These are phyloP conservation scores for Cucumis hystrix DNA, from an alignment of 306 rosid genomes.

Conservation along the genomic window DNA sequence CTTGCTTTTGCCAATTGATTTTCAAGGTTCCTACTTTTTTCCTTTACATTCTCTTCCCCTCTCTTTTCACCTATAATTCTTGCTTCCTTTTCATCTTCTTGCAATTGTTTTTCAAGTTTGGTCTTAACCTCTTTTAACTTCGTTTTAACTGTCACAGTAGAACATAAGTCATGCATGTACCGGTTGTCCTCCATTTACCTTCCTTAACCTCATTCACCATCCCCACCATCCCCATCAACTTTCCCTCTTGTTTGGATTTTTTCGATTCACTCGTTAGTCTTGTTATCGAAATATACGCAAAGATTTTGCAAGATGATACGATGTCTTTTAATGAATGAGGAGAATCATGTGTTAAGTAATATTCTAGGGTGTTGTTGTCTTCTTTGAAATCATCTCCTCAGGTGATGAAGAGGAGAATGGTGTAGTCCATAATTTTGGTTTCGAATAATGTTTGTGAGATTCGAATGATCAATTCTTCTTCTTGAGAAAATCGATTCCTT, in stretches of 20 bases:
- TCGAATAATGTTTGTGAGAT: constrained; percentile 67
- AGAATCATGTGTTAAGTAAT: constrained; percentile 49
- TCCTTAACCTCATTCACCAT: constrained; percentile 36
- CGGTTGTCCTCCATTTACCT: constrained; percentile 49
- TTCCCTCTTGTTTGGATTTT: constrained; percentile 37
- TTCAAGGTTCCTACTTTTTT: background rate
- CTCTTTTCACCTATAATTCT: background rate
- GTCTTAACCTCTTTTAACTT: background rate
- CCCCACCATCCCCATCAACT: constrained; percentile 43
- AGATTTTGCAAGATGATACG: constrained; percentile 47
- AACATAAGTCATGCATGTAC: constrained; percentile 43
- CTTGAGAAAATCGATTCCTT: constrained; percentile 52
- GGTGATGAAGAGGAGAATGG: background rate
- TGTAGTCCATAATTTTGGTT: constrained; percentile 44
- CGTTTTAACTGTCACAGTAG: constrained; percentile 17
- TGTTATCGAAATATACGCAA: constrained; percentile 60
- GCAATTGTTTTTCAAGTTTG: background rate
- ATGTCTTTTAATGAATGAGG: constrained; percentile 56
- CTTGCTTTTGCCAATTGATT: background rate
- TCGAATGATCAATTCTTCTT: constrained; percentile 48
- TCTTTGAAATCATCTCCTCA: too few relatives aligned
- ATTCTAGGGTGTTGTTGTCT: constrained; percentile 31
- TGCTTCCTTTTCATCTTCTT: background rate
- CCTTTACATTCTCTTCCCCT: background rate
- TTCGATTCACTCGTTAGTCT: constrained; percentile 50